A percentile compares a stretch with the other conserved stretches of the same genome.
phyloP scores from a whole-genome alignment of 805 yeast genomes.

The Pichia deserticola region DNA sequence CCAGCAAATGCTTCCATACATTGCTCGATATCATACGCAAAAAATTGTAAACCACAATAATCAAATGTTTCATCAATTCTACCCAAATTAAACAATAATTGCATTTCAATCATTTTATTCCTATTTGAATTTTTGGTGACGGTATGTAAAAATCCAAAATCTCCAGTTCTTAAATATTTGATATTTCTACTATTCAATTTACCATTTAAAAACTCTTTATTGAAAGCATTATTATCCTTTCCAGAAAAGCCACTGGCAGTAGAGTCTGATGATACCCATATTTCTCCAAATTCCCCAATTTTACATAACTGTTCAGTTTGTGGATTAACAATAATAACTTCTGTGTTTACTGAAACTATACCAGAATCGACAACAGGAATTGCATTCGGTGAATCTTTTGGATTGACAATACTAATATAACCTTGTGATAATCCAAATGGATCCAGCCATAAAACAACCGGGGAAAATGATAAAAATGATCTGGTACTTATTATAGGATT shows the following conservation, averaged over 20 bases:
- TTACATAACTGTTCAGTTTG: constrained; percentile 74
- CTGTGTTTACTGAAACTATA: constrained; percentile 91
- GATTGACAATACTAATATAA: constrained; percentile 68
- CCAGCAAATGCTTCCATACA: constrained; percentile 46
- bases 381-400: constrained; percentile 59
- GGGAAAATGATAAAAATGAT: constrained; percentile 82
- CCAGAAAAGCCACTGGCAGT: constrained; percentile 59
- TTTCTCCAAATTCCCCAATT: constrained; percentile 92
- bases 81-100: constrained; percentile 80
- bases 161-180: constrained; percentile 82
- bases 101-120: constrained; percentile 39
- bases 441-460: constrained; percentile 80
- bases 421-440: constrained; percentile 90
- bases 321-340: constrained; percentile 90
- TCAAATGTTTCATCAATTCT: constrained; percentile 83
- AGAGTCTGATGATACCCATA: constrained; percentile 92
- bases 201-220: constrained; percentile 50
- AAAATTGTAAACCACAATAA: constrained; percentile 83
- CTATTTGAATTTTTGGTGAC: constrained; percentile 35
- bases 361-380: constrained; percentile 89
- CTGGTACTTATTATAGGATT: constrained; percentile 82
- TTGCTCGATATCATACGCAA: constrained; percentile 75
- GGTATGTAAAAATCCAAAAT: constrained; percentile 84
- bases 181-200: constrained; percentile 52
- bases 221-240: constrained; percentile 22